phyloP scores from a whole-genome alignment of 2,329 filamentous ascomycete species.

The Calonectria hawksworthii region DNA sequence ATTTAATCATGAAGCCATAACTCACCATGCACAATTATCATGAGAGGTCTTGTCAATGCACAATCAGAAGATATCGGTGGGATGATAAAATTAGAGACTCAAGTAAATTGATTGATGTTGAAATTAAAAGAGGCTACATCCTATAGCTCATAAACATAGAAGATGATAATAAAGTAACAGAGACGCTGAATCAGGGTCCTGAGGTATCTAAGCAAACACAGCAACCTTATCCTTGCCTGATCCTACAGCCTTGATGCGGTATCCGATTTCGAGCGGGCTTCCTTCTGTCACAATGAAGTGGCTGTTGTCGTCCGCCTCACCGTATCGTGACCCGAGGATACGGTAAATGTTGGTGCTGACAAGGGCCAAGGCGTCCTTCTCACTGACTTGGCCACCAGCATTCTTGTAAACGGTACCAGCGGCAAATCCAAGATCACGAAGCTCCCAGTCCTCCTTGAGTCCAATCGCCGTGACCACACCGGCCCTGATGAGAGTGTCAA shows the following conservation, averaged over 20 bases:
- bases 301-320: slow-evolving; percentile 43
- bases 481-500: slow-evolving; percentile 70
- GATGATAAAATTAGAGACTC: not conserved
- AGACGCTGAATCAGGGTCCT: not conserved
- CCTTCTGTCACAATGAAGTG: slow-evolving; percentile 77
- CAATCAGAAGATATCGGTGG: not conserved
- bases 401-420: slow-evolving; percentile 74
- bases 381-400: slow-evolving; percentile 64
- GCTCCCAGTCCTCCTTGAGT: slow-evolving; percentile 72
- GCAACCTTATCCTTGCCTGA: slow-evolving; percentile 49
- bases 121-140: not conserved
- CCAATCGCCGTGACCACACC: slow-evolving; percentile 72
- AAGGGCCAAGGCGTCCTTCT: slow-evolving; percentile 69
- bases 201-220: slow-evolving; percentile 50
- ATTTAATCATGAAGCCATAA: not conserved
- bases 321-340: slow-evolving; percentile 64
- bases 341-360: slow-evolving; percentile 70
- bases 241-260: slow-evolving; percentile 67
- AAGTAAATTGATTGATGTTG: not conserved
- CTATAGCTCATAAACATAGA: not conserved
- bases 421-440: slow-evolving; percentile 70
- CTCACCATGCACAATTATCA: not conserved
- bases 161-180: not conserved
- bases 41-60: not conserved
- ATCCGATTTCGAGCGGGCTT: slow-evolving; percentile 72